A percentile compares a stretch with the other conserved stretches of the same genome.
Evolutionary conservation across 176 grass and related monocot species (phyloP).

Genomic region (Echinochloa phyllopogon): DNA sequence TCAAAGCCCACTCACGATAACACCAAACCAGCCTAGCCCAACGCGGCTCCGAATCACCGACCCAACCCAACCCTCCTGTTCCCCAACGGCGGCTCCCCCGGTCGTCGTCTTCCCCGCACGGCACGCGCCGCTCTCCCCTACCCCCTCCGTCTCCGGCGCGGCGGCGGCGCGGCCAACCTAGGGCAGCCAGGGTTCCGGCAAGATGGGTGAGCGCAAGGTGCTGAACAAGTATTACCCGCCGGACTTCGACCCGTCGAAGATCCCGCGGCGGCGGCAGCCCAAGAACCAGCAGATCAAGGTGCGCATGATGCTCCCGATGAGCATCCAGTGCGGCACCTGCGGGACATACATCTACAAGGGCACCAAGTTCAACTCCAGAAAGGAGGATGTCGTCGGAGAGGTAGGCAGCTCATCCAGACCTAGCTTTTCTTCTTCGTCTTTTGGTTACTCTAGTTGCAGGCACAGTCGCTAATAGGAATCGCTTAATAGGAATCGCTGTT

Average conservation of each 20-base stretch:
- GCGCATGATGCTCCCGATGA: conserved; percentile 88
- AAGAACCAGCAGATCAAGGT: conserved; percentile 85
- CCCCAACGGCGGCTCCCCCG: not conserved
- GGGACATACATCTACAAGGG: conserved; percentile 86
- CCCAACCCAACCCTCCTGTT: not conserved
- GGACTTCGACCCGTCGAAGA: conserved; percentile 79
- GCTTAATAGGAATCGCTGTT: not conserved
- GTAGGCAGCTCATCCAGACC: conserved; percentile 26
- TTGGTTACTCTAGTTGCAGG: not conserved
- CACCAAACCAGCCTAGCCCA: not conserved
- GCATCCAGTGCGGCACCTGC: conserved; percentile 73
- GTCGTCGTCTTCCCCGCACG: not conserved
- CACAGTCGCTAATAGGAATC: not conserved
- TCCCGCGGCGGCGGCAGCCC: conserved; percentile 64
- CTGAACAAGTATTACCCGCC: conserved; percentile 83
- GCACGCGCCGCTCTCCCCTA: not conserved
- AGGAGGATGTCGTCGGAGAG: conserved; percentile 74
- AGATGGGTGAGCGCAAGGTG: conserved; percentile 68
- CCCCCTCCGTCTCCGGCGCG: conserved; percentile 7
- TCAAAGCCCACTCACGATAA: not conserved
- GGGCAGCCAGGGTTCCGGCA: conserved; percentile 27
- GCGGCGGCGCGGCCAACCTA: not conserved
- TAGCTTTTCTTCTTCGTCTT: not conserved
- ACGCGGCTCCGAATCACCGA: not conserved
- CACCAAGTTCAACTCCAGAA: conserved; percentile 89